These are phyloP conservation scores for Candida frijolesensis DNA, from an alignment of 1,139 yeast species.

Conservation along the genomic window DNA sequence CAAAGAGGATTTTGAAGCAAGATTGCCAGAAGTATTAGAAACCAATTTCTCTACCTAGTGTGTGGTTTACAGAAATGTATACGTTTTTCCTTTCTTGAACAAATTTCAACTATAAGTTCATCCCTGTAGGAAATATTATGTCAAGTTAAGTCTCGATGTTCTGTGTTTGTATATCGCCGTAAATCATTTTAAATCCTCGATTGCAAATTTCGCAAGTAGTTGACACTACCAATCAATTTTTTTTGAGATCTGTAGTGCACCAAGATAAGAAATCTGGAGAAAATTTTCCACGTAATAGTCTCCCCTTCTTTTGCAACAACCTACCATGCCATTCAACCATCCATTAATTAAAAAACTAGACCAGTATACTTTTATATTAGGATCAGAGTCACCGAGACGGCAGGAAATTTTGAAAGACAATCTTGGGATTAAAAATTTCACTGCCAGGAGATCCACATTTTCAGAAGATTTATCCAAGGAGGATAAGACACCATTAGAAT, in stretches of 20 bases:
- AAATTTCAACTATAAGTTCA: too few species aligned
- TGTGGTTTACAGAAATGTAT: background rate
- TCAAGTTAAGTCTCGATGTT: too few species aligned
- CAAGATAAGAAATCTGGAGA: too few species aligned
- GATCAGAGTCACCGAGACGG: slow-evolving; percentile 85
- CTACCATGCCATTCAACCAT: slow-evolving; percentile 12
- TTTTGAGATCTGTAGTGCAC: too few species aligned
- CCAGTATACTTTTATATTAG: slow-evolving; percentile 55
- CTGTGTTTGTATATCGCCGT: too few species aligned
- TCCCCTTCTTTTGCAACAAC: too few species aligned
- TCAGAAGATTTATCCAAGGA: slow-evolving; percentile 72
- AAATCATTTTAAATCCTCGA: too few species aligned
- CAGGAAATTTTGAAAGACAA: slow-evolving; percentile 61
- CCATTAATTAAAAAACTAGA: slow-evolving; percentile 31
- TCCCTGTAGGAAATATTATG: too few species aligned
- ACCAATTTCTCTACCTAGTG: slow-evolving; percentile 10
- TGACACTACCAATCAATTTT: too few species aligned
- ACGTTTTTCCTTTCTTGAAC: background rate
- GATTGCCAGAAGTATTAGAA: slow-evolving; percentile 19
- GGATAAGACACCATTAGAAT: slow-evolving; percentile 51
- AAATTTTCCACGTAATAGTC: too few species aligned
- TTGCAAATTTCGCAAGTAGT: too few species aligned
- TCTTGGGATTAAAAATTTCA: slow-evolving; percentile 53
- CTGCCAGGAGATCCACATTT: slow-evolving; percentile 59
- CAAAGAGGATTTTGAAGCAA: slow-evolving; percentile 33